Evolutionary conservation across 495 filamentous ascomycete genomes (phyloP).

Genomic region (Podospora pseudopauciseta): DNA sequence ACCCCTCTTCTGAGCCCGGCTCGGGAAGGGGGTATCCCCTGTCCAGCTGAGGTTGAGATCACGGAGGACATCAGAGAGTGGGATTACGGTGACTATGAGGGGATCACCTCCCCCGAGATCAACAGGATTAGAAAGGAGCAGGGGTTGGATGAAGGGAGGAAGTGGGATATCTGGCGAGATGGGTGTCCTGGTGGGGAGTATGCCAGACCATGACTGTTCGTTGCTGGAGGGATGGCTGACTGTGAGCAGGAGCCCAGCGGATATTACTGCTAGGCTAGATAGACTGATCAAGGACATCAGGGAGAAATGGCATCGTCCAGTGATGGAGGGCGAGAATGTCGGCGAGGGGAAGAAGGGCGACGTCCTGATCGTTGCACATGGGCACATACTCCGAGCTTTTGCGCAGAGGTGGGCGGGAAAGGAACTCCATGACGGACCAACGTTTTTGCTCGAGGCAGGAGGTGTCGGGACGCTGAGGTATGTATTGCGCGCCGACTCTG

Average conservation of each 20-base stretch:
- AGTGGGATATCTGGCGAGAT: conserved; percentile 83
- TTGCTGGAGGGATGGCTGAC: background rate
- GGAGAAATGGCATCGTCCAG: conserved; percentile 51
- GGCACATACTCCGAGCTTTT: conserved; percentile 84
- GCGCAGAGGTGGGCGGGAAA: conserved; percentile 82
- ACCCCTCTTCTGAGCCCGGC: conserved; percentile 39
- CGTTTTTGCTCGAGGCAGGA: conserved; percentile 74
- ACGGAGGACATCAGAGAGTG: conserved; percentile 84
- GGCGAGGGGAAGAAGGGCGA: conserved; percentile 38
- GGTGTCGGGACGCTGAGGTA: conserved; percentile 78
- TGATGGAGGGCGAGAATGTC: conserved; percentile 41
- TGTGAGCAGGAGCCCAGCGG: conserved; percentile 48
- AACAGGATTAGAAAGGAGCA: conserved; percentile 54
- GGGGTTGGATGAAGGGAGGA: conserved; percentile 45
- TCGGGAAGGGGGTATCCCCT: conserved; percentile 29
- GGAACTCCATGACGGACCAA: conserved; percentile 60
- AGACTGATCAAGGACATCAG: conserved; percentile 71
- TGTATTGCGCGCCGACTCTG: conserved; percentile 17
- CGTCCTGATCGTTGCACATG: conserved; percentile 70
- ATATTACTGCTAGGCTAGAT: conserved; percentile 68
- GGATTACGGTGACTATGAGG: conserved; percentile 94
- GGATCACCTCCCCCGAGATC: conserved; percentile 74
- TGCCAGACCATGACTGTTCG: conserved; percentile 17
- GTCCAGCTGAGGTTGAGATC: conserved; percentile 55
- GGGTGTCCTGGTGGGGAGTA: conserved; percentile 69